Base-by-base conservation (phyloP, 1,284 basidiomycete species). In the Puccinia coronata region DNA sequence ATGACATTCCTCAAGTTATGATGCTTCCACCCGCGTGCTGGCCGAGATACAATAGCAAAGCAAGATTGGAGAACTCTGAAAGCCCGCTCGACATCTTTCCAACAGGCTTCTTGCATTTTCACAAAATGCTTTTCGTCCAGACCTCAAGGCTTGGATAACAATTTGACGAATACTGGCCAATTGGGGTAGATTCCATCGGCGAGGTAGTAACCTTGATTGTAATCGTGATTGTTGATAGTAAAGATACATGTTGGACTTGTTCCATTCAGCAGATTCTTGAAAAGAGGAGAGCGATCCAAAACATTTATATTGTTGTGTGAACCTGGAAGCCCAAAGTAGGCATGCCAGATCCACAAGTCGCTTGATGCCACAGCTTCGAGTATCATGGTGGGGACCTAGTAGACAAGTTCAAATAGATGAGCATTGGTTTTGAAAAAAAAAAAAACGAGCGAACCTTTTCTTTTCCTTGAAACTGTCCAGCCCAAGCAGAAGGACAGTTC, bases 261-360 rank as follows among this genome's bases (percentile, higher is more conserved):
- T 25, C 20, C 55, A 28, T 57, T 57, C 4, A 69, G 25, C 1
- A 69, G 47, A 25, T 69, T 69, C 25, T 69, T 49, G 47, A 69
- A 69, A 2, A 49, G 65, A 9, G 65, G 41, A 0, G 53, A 74
- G 6, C 16, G 18, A 23, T 74, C 53, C 0, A 74, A 18, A 3
- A 74, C 72, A 74, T 74, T 74, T 1, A 74, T 55, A 12, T 74
- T 47, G 12, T 59, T 74, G 0, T 39, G n/a, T 16, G 53, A 39
- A 16, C 53, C 72, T 4, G 72, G 72, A 31, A 74, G 12, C 4
- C 72, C 72, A 59, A 41, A 74, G 34, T 59, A 43, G 36, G 73
- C 23, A 61, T 75, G 53, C 55, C 73, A 75, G 20, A 75, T 75
- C 25, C 36, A 41, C 20, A 75, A 39, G 39, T 57, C n/a, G 12